Base-by-base conservation (phyloP, 345 rosid species). In the Stellera chamaejasme region DNA sequence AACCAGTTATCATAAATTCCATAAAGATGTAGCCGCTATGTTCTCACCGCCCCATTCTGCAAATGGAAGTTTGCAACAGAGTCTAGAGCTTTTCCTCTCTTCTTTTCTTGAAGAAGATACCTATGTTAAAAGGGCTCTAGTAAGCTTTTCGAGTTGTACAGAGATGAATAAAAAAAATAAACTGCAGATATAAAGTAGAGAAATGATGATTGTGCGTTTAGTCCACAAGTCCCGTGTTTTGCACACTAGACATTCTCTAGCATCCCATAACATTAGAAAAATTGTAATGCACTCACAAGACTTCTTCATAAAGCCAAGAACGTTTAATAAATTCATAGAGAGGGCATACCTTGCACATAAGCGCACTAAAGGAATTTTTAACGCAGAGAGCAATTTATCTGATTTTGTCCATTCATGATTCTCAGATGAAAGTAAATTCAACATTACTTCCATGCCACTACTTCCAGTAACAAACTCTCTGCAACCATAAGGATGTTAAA, bases 21-120 rank as follows among this genome's bases (percentile, higher is more conserved):
- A 51, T 45, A 6, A 42, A 13, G 14, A 10, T 42, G 55, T 45
- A 12, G 48, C 10, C 43, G 14, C 26, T 51, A 1, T 12, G 60
- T 51, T 58, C 83, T 61, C 81, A 89, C 97, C 67, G 96, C 94
- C 67, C 99, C 97, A 75, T 89, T 93, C 79, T 89, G 96, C 83
- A 89, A 73, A 78, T 87, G 99, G 75, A 93, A 93, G 69, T 93
- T 93, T 58, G 96, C 86, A 66, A 89, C 99, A 41, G 97, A 87
- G 60, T 93, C 97, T 59, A 93, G 77, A 52, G 97, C 94, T 71
- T 87, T 93, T 44, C 95, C 99, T 77, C 97, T 80, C 74, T 89
- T 87, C 67, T 93, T 87, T 91, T 89, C 97, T 70, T 77, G 83
- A 62, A 93, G 64, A 65, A 89, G 91, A 59, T 89, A 93, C 83